Conservation (phyloP, 208 protist genomes). For the Porcisia hertigi region DNA sequence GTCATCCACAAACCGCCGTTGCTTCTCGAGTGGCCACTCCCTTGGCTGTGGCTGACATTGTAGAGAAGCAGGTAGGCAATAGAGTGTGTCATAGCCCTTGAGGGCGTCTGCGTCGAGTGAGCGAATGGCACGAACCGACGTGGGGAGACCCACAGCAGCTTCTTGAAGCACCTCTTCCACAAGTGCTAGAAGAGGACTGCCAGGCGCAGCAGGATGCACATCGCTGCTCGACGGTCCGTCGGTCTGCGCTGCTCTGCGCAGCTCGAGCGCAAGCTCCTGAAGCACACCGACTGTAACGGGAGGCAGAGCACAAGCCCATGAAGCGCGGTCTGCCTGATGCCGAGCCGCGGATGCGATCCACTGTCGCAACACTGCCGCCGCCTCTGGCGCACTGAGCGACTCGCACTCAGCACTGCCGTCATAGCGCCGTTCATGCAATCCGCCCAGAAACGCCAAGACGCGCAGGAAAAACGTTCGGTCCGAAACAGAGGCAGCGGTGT, state of each 20-base stretch:
- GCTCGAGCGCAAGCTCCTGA: slow-evolving; percentile 19
- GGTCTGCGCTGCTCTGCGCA: slow-evolving; percentile 4
- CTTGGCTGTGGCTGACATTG: slow-evolving; percentile 19
- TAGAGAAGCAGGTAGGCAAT: slow-evolving; percentile 6
- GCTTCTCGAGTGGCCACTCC: slow-evolving; percentile 11
- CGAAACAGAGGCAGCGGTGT: slow-evolving; percentile 15
- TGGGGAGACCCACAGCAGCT: not conserved
- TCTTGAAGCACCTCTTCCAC: slow-evolving; percentile 1
- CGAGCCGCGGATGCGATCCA: slow-evolving; percentile 8
- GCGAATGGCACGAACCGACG: slow-evolving; percentile 1
- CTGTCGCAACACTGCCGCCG: slow-evolving; percentile 19
- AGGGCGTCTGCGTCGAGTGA: not conserved
- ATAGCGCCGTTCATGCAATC: slow-evolving; percentile 11
- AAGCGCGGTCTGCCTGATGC: not conserved
- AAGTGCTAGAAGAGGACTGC: not conserved
- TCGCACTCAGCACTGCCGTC: not conserved
- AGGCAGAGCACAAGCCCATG: slow-evolving; percentile 5
- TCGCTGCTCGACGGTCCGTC: not conserved
- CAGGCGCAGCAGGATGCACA: not conserved
- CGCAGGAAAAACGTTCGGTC: slow-evolving; percentile 56
- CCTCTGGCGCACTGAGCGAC: slow-evolving; percentile 3
- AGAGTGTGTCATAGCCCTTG: not conserved
- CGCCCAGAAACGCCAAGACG: slow-evolving; percentile 32
- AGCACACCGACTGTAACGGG: slow-evolving; percentile 13
- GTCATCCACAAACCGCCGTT: not conserved